Evolutionary conservation across 345 rosid species (phyloP).

Genomic region (Eucalyptus cloeziana): DNA sequence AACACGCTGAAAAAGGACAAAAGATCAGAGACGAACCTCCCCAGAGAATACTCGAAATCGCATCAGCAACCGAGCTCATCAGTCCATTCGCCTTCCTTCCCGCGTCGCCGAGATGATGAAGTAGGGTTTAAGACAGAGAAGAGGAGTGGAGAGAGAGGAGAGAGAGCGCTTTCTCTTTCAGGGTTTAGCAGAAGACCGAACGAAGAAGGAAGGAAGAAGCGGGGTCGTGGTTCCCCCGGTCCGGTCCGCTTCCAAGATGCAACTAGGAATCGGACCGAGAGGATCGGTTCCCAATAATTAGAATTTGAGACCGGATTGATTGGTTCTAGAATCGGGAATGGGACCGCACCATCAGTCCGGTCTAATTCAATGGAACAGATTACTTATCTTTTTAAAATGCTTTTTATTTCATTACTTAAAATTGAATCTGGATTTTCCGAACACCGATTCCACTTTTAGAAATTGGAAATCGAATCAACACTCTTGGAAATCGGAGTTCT

Average conservation of each 20-base stretch:
- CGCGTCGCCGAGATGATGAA: background rate
- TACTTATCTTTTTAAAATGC: rapidly evolving
- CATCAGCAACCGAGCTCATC: background rate
- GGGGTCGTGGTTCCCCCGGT: too few relatives aligned
- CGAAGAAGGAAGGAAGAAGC: background rate
- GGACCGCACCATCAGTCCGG: too few relatives aligned
- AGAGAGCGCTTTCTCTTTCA: background rate
- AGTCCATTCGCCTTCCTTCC: background rate
- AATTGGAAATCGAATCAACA: too few relatives aligned
- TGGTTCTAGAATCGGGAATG: too few relatives aligned
- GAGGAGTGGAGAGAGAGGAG: too few relatives aligned
- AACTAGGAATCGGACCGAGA: background rate
- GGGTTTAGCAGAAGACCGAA: background rate
- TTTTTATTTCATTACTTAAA: too few relatives aligned
- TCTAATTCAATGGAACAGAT: too few relatives aligned
- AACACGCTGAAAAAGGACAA: background rate
- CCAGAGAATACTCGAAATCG: background rate
- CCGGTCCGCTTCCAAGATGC: too few relatives aligned
- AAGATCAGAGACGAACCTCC: background rate
- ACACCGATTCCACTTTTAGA: too few relatives aligned
- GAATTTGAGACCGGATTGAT: too few relatives aligned
- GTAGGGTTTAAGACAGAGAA: background rate
- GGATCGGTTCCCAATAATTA: too few relatives aligned
- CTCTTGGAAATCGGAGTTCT: too few relatives aligned
- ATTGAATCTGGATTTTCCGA: rapidly evolving